phyloP scores from a whole-genome alignment of 495 filamentous ascomycete species.

The Choiromyces venosus region DNA sequence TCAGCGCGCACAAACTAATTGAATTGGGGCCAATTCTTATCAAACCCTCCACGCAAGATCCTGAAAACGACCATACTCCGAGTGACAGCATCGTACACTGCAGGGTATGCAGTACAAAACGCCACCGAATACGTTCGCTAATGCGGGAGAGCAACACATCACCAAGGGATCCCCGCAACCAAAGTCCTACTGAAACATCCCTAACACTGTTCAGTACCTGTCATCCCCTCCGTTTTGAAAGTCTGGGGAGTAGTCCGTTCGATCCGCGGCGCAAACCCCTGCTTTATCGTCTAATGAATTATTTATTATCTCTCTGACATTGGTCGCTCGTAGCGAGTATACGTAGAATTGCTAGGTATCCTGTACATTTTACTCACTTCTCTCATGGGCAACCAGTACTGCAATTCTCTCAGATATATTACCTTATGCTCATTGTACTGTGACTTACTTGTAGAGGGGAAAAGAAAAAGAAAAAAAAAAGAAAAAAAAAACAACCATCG shows the following conservation, averaged over 20 bases:
- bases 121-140: not conserved
- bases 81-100: no score
- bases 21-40: no score
- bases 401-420: slow-evolving; percentile 1
- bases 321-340: not conserved
- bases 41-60: no score
- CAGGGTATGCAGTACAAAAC: no score
- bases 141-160: not conserved
- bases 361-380: not conserved
- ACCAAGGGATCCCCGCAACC: no score
- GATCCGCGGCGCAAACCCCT: not conserved
- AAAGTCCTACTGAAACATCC: no score
- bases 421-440: not conserved
- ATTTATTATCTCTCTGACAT: not conserved
- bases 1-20: no score
- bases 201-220: no score
- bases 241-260: slow-evolving; percentile 2
- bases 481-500: no score
- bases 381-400: not conserved
- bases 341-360: not conserved
- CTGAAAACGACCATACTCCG: not conserved
- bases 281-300: no score
- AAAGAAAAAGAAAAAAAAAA: not conserved
- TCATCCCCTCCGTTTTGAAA: no score
- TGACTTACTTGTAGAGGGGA: no score